phyloP scores from a whole-genome alignment of 1,284 basidiomycete genomes.

The Blastosporella zonata region DNA sequence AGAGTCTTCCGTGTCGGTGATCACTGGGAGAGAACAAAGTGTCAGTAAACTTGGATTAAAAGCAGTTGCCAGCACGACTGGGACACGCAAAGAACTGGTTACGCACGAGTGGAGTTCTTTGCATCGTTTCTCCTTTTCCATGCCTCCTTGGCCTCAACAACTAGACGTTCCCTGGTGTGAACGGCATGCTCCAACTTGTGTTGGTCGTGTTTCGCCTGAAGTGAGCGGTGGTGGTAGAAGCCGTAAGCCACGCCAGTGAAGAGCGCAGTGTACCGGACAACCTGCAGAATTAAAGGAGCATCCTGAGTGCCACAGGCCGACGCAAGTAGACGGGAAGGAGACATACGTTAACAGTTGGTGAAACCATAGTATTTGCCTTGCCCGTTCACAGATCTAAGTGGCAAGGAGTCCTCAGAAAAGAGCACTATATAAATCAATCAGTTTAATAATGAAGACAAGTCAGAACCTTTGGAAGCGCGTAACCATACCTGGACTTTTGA shows the following conservation, averaged over 20 bases:
- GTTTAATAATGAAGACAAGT: neutral
- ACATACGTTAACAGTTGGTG: constrained; percentile 62
- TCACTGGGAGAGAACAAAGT: constrained; percentile 49
- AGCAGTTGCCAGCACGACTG: neutral
- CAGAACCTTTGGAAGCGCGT: neutral
- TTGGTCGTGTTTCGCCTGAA: constrained; percentile 81
- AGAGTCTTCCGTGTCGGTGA: constrained; percentile 93
- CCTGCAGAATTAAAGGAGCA: constrained; percentile 46
- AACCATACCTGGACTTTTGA: constrained; percentile 20
- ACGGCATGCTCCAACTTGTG: constrained; percentile 67
- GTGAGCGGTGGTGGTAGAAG: constrained; percentile 86
- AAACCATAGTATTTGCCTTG: constrained; percentile 44
- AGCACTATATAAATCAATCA: neutral
- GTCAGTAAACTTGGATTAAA: constrained; percentile 7
- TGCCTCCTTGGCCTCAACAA: constrained; percentile 87
- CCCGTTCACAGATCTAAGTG: constrained; percentile 18
- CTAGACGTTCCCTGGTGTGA: constrained; percentile 73
- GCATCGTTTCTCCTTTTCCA: constrained; percentile 77
- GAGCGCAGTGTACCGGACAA: constrained; percentile 94
- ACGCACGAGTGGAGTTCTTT: constrained; percentile 32
- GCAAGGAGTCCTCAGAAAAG: constrained; percentile 15
- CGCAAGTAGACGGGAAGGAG: neutral
- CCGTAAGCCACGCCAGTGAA: constrained; percentile 89
- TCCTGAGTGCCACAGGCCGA: neutral
- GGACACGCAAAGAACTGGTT: neutral